Percentiles rank a stretch among this genome's conserved stretches.
phyloP scores from a whole-genome alignment of 805 yeast genomes.

The Starmerella roubikii region DNA sequence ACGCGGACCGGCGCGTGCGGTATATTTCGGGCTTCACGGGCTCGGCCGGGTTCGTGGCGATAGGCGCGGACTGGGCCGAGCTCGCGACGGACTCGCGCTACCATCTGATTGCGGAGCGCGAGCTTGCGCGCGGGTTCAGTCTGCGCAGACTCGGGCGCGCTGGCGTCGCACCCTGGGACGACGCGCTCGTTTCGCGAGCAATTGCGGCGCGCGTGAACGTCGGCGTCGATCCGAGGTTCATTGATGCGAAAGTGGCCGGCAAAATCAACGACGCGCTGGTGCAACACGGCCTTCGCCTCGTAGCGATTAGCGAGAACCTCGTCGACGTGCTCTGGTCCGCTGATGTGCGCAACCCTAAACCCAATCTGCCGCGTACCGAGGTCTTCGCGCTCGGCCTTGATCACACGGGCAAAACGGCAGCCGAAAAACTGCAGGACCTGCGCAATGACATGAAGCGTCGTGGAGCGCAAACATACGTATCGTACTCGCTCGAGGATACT shows the following conservation, averaged over 20 bases:
- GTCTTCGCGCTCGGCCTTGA: constrained; percentile 39
- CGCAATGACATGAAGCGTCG: constrained; percentile 22
- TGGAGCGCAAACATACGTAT: constrained; percentile 34
- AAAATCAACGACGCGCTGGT: constrained; percentile 19
- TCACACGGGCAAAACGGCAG: constrained; percentile 52
- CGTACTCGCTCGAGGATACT: constrained; percentile 68
- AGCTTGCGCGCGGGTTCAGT: constrained; percentile 67
- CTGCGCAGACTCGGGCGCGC: constrained; percentile 64
- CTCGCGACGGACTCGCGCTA: constrained; percentile 91
- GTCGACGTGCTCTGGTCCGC: constrained; percentile 57
- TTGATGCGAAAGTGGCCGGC: constrained; percentile 30
- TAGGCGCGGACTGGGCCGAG: constrained; percentile 57
- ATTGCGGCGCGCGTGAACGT: constrained; percentile 35
- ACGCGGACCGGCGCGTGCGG: constrained; percentile 67
- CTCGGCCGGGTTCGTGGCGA: constrained; percentile 78
- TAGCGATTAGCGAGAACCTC: constrained; percentile 47
- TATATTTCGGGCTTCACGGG: constrained; percentile 81
- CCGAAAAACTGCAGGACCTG: constrained; percentile 39
- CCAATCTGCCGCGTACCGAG: constrained; percentile 39
- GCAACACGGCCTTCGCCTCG: constrained; percentile 30
- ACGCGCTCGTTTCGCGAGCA: constrained; percentile 53
- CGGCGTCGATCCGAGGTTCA: constrained; percentile 73
- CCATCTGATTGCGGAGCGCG: constrained; percentile 75
- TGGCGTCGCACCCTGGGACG: constrained; percentile 66
- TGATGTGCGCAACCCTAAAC: constrained; percentile 35